phyloP scores from a whole-genome alignment of 1,139 yeast species.

The Debaryomyces udenii region DNA sequence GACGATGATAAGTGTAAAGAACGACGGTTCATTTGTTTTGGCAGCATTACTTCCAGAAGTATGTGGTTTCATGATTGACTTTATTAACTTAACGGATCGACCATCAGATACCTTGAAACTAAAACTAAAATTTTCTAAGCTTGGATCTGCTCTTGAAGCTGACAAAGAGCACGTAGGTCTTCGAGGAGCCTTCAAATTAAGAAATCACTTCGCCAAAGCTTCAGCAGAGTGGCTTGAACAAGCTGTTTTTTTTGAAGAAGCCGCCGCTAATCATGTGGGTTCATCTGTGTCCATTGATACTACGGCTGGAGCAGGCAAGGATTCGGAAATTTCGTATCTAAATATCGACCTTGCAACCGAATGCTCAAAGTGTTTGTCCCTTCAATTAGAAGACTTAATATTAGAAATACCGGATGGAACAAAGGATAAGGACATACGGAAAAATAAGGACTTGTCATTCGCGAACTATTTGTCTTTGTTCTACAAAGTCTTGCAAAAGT shows the following conservation, averaged over 20 bases:
- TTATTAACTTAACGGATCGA: slow-evolving; percentile 36
- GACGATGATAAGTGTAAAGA: slow-evolving; percentile 37
- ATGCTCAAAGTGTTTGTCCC: slow-evolving; percentile 59
- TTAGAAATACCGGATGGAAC: slow-evolving; percentile 66
- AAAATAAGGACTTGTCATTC: slow-evolving; percentile 66
- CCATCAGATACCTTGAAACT: slow-evolving; percentile 48
- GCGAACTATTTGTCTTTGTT: slow-evolving; percentile 73
- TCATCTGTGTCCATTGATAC: slow-evolving; percentile 2
- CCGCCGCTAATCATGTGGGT: slow-evolving; percentile 11
- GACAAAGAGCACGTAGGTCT: slow-evolving; percentile 42
- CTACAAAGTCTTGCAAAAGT: slow-evolving; percentile 69
- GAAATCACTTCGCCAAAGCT: slow-evolving; percentile 63
- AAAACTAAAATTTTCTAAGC: slow-evolving; percentile 60
- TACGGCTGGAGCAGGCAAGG: slow-evolving; percentile 14
- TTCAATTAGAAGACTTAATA: slow-evolving; percentile 56
- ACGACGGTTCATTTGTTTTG: slow-evolving; percentile 43
- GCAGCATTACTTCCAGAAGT: slow-evolving; percentile 39
- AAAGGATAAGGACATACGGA: slow-evolving; percentile 56
- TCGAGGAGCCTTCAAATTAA: slow-evolving; percentile 58
- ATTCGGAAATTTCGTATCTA: slow-evolving; percentile 53
- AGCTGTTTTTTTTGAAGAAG: slow-evolving; percentile 44
- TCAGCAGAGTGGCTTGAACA: slow-evolving; percentile 71
- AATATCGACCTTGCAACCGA: slow-evolving; percentile 70
- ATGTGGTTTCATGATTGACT: slow-evolving; percentile 34
- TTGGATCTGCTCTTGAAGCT: slow-evolving; percentile 52